Evolutionary conservation across 140 eudicot genomes (phyloP).

Genomic region (Flaveria floridana): DNA sequence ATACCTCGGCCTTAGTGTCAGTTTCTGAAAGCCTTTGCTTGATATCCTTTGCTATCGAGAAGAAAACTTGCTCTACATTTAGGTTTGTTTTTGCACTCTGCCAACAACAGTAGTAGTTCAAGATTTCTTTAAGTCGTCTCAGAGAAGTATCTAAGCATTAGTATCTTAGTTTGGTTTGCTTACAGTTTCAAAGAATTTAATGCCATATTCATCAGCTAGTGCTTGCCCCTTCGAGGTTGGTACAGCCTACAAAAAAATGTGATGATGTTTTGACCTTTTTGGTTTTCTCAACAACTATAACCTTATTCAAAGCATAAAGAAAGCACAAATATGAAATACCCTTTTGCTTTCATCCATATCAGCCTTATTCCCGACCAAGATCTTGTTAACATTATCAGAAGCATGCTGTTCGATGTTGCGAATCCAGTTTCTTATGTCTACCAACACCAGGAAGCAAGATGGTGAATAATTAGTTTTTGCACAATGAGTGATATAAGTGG

Average conservation of each 20-base stretch:
- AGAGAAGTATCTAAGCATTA: not conserved
- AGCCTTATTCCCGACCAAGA: conserved; percentile 79
- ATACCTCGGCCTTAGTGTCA: conserved; percentile 81
- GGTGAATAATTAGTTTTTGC: conserved; percentile 16
- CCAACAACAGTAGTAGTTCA: conserved; percentile 22
- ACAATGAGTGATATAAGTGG: not conserved
- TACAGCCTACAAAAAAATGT: conserved; percentile 52
- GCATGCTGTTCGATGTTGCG: conserved; percentile 88
- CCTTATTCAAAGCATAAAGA: not conserved
- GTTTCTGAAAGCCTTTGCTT: conserved; percentile 93
- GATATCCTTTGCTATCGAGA: conserved; percentile 83
- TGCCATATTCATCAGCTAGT: conserved; percentile 91
- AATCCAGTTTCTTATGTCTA: conserved; percentile 83
- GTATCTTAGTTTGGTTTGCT: conserved; percentile 25
- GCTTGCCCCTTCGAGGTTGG: conserved; percentile 90
- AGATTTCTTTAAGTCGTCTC: conserved; percentile 15
- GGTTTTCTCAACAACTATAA: not conserved
- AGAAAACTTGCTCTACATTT: conserved; percentile 88
- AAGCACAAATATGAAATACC: conserved; percentile 37
- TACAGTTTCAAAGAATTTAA: conserved; percentile 85
- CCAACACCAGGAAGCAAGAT: conserved; percentile 14
- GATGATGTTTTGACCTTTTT: not conserved
- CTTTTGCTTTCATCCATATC: conserved; percentile 94
- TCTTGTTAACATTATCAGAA: conserved; percentile 81
- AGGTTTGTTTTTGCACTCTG: conserved; percentile 97